phyloP scores from a whole-genome alignment of 192 early-diverging fungal species.

The Entomortierella chlamydospora region DNA sequence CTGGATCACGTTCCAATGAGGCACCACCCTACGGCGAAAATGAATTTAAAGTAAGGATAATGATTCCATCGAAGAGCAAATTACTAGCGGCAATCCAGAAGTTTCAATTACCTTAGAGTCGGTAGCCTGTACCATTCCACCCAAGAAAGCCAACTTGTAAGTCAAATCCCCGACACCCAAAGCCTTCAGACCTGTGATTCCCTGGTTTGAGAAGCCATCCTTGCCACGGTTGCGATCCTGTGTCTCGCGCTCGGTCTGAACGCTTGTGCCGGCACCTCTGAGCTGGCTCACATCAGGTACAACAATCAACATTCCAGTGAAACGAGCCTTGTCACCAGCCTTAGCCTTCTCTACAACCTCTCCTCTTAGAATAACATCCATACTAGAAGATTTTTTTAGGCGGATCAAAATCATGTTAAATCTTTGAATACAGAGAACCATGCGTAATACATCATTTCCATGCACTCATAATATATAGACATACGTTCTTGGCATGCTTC shows the following conservation, averaged over 20 bases:
- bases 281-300: conserved; percentile 91
- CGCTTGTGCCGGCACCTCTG: conserved; percentile 72
- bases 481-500: conserved; percentile 95
- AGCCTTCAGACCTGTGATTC: conserved; percentile 86
- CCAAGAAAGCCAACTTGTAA: conserved; percentile 93
- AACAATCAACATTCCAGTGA: conserved; percentile 92
- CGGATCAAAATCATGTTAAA: neutral
- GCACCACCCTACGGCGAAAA: conserved; percentile 8
- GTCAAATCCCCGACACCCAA: conserved; percentile 93
- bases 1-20: conserved; percentile 65
- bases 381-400: conserved; percentile 50
- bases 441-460: neutral
- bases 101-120: conserved; percentile 52
- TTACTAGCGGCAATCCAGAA: too few species aligned
- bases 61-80: too few species aligned
- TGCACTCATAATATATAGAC: too few species aligned
- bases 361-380: conserved; percentile 95
- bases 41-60: neutral
- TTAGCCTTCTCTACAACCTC: conserved; percentile 95
- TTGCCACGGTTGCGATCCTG: conserved; percentile 52
- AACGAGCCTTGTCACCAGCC: conserved; percentile 91
- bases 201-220: conserved; percentile 77
- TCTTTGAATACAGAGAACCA: neutral
- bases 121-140: conserved; percentile 79
- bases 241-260: conserved; percentile 46